A percentile compares a stretch with the other conserved stretches of the same genome.
These are phyloP conservation scores for Yamadazyma akitaensis DNA, from an alignment of 805 yeast species.

Conservation along the genomic window DNA sequence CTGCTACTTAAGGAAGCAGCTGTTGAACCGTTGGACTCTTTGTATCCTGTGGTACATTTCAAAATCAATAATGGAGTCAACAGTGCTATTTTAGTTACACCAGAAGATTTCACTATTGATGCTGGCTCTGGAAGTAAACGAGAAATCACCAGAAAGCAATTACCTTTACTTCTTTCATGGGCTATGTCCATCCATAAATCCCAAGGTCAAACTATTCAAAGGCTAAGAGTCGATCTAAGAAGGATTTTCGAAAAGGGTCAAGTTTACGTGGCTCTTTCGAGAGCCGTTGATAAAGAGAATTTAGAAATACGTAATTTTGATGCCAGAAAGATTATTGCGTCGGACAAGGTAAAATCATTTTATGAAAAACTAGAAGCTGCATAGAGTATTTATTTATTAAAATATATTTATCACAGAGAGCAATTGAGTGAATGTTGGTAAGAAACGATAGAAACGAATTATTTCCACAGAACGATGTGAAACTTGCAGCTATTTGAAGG, in stretches of 20 bases:
- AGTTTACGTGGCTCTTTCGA: constrained; percentile 76
- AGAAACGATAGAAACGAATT: not conserved
- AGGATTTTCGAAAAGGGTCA: constrained; percentile 78
- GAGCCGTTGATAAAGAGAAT: constrained; percentile 67
- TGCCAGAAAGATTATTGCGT: constrained; percentile 46
- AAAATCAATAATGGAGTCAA: constrained; percentile 30
- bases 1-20: constrained; percentile 20
- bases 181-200: constrained; percentile 82
- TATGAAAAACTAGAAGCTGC: constrained; percentile 18
- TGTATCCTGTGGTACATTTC: constrained; percentile 48
- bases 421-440: not conserved
- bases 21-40: constrained; percentile 6
- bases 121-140: constrained; percentile 5
- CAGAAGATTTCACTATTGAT: constrained; percentile 34
- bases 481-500: too few relatives aligned
- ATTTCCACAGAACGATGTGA: too few relatives aligned
- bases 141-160: constrained; percentile 48
- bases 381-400: not conserved
- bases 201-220: constrained; percentile 76
- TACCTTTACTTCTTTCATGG: constrained; percentile 76
- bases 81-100: constrained; percentile 19
- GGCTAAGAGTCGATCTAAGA: constrained; percentile 66
- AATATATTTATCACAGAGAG: too few relatives aligned
- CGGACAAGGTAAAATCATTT: constrained; percentile 32
- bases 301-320: constrained; percentile 66